Evolutionary conservation across 164 flowering plant species (phyloP).

Genomic region (Echeveria elegans): DNA sequence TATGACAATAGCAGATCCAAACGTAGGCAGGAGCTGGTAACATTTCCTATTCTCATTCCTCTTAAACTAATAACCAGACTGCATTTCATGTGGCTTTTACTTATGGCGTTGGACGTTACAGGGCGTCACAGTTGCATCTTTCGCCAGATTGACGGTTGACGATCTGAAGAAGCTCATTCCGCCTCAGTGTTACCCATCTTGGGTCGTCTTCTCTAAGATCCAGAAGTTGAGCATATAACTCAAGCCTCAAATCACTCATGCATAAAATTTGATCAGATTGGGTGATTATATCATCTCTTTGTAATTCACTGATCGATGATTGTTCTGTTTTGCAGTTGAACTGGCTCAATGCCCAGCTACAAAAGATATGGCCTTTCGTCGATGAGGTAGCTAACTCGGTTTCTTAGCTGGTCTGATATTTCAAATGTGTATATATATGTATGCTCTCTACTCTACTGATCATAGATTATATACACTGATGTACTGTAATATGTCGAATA

Average conservation of each 20-base stretch:
- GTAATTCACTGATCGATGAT: slow-evolving; percentile 5
- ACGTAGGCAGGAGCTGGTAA: slow-evolving; percentile 40
- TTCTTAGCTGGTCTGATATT: too few species aligned
- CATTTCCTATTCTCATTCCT: not conserved
- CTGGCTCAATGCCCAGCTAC: slow-evolving; percentile 77
- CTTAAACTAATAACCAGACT: not conserved
- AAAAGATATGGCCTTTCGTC: slow-evolving; percentile 88
- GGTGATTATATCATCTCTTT: not conserved
- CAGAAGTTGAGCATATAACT: slow-evolving; percentile 31
- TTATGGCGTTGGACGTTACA: slow-evolving; percentile 11
- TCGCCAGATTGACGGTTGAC: slow-evolving; percentile 52
- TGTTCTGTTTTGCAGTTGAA: slow-evolving; percentile 40
- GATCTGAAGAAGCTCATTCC: slow-evolving; percentile 56
- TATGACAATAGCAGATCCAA: slow-evolving; percentile 31
- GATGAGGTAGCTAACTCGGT: slow-evolving; percentile 41
- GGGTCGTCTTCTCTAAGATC: slow-evolving; percentile 50
- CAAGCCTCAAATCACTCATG: not conserved
- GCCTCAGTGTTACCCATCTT: slow-evolving; percentile 39
- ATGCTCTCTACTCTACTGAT: not conserved
- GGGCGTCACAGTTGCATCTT: slow-evolving; percentile 44
- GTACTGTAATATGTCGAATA: slow-evolving; percentile 14
- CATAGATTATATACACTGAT: not conserved
- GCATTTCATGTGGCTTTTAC: not conserved
- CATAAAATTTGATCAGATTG: too few species aligned
- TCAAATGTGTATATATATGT: not conserved